Percentiles rank a stretch among this genome's conserved stretches.
Conservation (phyloP, 106 monocot species). For the Allium sativum region DNA sequence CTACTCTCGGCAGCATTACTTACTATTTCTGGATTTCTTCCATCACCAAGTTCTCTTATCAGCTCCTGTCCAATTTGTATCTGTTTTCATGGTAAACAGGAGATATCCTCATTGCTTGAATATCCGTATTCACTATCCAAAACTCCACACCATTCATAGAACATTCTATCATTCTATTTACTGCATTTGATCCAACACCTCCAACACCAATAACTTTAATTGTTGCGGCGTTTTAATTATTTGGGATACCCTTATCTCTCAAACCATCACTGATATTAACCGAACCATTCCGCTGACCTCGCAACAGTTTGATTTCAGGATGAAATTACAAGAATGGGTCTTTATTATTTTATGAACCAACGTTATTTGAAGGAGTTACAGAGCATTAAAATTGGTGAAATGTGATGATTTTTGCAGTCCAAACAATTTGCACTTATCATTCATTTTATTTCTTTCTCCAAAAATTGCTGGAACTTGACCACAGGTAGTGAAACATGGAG, state of each 20-base stretch:
- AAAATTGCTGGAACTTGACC: too few relatives aligned
- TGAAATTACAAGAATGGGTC: conserved; percentile 73
- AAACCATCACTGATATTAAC: conserved; percentile 13
- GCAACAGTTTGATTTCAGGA: conserved; percentile 66
- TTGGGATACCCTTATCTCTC: conserved; percentile 8
- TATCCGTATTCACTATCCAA: conserved; percentile 95
- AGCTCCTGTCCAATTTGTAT: conserved; percentile 69
- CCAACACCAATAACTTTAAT: conserved; percentile 95
- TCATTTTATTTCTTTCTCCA: too few relatives aligned
- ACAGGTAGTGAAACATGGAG: too few relatives aligned
- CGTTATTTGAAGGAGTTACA: background rate
- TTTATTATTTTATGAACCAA: conserved; percentile 13
- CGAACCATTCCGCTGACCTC: conserved; percentile 36
- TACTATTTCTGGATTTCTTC: conserved; percentile 74
- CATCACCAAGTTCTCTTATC: conserved; percentile 67
- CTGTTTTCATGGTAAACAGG: conserved; percentile 47
- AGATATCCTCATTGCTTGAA: conserved; percentile 78
- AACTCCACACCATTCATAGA: conserved; percentile 91
- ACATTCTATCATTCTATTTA: conserved; percentile 88
- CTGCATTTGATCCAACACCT: conserved; percentile 92
- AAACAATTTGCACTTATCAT: too few relatives aligned
- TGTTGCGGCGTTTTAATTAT: conserved; percentile 57
- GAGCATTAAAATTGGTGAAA: too few relatives aligned
- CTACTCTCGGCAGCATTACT: conserved; percentile 77
- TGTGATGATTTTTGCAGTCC: too few relatives aligned